Evolutionary conservation across 2,329 filamentous ascomycete genomes (phyloP), one percentile per base, ranked within the genome.

Genomic region (Diaporthe sp.): DNA sequence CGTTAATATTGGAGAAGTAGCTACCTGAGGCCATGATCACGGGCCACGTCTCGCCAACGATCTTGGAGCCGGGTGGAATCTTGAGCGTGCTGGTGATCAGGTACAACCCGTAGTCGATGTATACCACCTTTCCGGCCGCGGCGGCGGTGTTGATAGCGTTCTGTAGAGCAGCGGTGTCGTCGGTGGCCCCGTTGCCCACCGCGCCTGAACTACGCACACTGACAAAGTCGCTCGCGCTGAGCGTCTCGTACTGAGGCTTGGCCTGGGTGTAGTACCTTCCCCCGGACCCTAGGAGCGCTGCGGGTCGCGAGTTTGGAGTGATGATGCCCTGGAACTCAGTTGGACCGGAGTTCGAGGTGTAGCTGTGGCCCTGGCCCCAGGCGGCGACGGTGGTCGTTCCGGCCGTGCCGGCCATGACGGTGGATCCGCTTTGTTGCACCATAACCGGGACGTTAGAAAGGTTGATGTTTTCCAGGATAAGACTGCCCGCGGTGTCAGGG

Each of bases 291-390:
- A 93, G 84, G 10, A 95, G 90, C 7, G 84, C 82, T 2, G 85
- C 82, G 9, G 93, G 91, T 79, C 85, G 83, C 79, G 79, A 67
- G 87, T 88, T 80, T 81, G 87, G 79, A 75, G 87, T 79, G 84
- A 86, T 78, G 80, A 79, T 79, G 67, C 87, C 89, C 80, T 92
- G 89, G 42, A 90, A 85, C n/a, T 83, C 79, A 28, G 82, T 82
- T 9, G 83, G 82, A 31, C 83, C 84, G 31, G 78, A 79, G 49
- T 85, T 81, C 57, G 84, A 80, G 73, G 82, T 87, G 83, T 95
- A 94, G 71, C 87, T 87, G 80, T 93, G 90, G 58, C 94, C 94
- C 81, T 94, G 92, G 73, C 89, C 90, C 92, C 92, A 96, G 58
- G 88, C 89, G 0, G 86, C 81, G 76, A 95, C 87, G 1, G 84